Conservation (phyloP, 106 monocot species). For the Dioscorea dumetorum region DNA sequence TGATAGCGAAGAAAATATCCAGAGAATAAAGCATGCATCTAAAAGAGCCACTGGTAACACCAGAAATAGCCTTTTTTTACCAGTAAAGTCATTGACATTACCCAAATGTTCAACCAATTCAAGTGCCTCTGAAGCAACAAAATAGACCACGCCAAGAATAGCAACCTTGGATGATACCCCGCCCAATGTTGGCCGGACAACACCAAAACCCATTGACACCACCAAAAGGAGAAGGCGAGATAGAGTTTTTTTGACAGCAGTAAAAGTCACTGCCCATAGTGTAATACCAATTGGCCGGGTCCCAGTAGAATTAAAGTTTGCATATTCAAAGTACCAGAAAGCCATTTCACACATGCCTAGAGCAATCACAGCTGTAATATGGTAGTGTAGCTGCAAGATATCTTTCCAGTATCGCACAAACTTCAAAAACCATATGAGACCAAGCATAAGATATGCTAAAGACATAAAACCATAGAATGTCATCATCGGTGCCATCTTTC, state of each 20-base stretch:
- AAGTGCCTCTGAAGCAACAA: conserved; percentile 88
- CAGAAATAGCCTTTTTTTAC: conserved; percentile 83
- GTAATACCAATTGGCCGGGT: conserved; percentile 87
- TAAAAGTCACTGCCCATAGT: conserved; percentile 89
- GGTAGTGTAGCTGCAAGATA: conserved; percentile 84
- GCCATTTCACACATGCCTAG: conserved; percentile 99
- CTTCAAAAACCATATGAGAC: conserved; percentile 84
- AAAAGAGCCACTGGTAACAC: conserved; percentile 89
- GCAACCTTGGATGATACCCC: conserved; percentile 67
- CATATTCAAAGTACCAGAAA: conserved; percentile 98
- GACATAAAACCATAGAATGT: conserved; percentile 92
- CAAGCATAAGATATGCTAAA: conserved; percentile 86
- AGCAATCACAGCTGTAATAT: conserved; percentile 86
- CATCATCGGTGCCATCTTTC: conserved; percentile 94
- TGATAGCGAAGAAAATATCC: conserved; percentile 98
- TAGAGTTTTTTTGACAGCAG: conserved; percentile 90
- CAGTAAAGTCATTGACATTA: conserved; percentile 94
- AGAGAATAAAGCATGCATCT: conserved; percentile 88
- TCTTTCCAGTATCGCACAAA: conserved; percentile 87
- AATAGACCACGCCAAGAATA: conserved; percentile 83
- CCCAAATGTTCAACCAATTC: conserved; percentile 98
- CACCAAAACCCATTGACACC: conserved; percentile 98
- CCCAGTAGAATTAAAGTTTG: conserved; percentile 91
- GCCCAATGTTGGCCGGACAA: conserved; percentile 78
- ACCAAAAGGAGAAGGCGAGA: conserved; percentile 90